phyloP scores from a whole-genome alignment of 257 asterid genomes.

The Scutellaria galericulata region DNA sequence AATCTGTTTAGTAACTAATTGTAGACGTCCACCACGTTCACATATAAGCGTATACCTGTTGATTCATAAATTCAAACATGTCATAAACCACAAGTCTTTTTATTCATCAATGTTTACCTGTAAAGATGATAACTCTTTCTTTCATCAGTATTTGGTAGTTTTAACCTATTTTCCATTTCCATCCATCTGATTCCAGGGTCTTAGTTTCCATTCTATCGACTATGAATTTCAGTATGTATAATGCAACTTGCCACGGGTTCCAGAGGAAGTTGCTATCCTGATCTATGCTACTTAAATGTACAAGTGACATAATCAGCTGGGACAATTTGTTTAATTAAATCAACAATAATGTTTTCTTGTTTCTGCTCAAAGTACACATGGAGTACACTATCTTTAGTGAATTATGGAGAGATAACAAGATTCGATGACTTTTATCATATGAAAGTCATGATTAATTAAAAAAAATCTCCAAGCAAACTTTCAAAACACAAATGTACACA shows the following conservation, averaged over 20 bases:
- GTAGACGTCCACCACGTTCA: too few species aligned
- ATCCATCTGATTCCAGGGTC: background rate
- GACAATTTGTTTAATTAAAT: background rate
- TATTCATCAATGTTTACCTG: too few species aligned
- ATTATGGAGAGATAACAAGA: too few species aligned
- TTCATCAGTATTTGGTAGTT: background rate
- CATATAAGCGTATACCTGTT: background rate
- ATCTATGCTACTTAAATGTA: background rate
- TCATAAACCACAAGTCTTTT: background rate
- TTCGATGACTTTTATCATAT: too few species aligned
- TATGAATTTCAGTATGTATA: background rate
- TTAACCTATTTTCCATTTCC: background rate
- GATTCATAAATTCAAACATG: background rate
- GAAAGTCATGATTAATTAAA: too few species aligned
- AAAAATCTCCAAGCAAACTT: too few species aligned
- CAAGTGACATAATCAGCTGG: background rate
- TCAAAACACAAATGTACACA: too few species aligned
- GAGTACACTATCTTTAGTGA: too few species aligned
- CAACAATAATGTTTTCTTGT: background rate
- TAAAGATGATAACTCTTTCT: background rate
- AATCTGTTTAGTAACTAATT: too few species aligned
- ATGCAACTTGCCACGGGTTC: background rate
- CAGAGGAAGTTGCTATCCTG: constrained; percentile 2
- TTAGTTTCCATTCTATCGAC: background rate
- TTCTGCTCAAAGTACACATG: too few species aligned